A percentile compares a stretch with the other conserved stretches of the same genome.
Conservation (phyloP, 768 basidiomycete species). For the Leccinum ochraceum region DNA sequence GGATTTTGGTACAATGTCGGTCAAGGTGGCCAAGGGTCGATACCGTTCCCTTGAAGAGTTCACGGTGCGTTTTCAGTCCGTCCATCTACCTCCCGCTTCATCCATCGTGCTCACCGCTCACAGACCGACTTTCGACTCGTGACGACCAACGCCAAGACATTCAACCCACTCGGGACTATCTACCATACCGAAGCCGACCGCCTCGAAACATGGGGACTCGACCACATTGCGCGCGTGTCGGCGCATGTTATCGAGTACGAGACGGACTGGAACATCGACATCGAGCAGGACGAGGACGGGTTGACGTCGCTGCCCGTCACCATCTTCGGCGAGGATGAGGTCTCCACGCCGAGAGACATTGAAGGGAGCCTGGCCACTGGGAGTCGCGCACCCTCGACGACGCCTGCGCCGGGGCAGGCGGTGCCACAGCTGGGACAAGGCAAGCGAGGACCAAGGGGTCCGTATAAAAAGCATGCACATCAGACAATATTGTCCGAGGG, state of each 20-base stretch:
- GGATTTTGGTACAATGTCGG: slow-evolving; percentile 87
- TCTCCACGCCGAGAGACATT: slow-evolving; percentile 46
- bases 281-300: slow-evolving; percentile 60
- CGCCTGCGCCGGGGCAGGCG: slow-evolving; percentile 34
- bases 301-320: slow-evolving; percentile 27
- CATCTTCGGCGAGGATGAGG: slow-evolving; percentile 36
- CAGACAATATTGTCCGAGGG: slow-evolving; percentile 39
- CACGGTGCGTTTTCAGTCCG: slow-evolving; percentile 46
- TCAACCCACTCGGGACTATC: slow-evolving; percentile 74
- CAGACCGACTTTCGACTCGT: slow-evolving; percentile 74
- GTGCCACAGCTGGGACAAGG: slow-evolving; percentile 2
- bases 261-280: slow-evolving; percentile 82
- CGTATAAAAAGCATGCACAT: slow-evolving; percentile 55
- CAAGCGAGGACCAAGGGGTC: slow-evolving; percentile 51
- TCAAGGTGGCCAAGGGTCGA: slow-evolving; percentile 72
- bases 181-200: slow-evolving; percentile 74
- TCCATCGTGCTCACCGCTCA: neutral
- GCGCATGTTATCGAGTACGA: slow-evolving; percentile 79
- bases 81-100: neutral
- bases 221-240: slow-evolving; percentile 63
- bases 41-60: slow-evolving; percentile 85
- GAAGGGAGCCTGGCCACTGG: slow-evolving; percentile 45
- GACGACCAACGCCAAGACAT: slow-evolving; percentile 69
- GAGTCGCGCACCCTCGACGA: slow-evolving; percentile 47
- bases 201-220: slow-evolving; percentile 59